Base-by-base conservation (phyloP, 2,329 filamentous ascomycete species). In the Sordariomycetes sp. region DNA sequence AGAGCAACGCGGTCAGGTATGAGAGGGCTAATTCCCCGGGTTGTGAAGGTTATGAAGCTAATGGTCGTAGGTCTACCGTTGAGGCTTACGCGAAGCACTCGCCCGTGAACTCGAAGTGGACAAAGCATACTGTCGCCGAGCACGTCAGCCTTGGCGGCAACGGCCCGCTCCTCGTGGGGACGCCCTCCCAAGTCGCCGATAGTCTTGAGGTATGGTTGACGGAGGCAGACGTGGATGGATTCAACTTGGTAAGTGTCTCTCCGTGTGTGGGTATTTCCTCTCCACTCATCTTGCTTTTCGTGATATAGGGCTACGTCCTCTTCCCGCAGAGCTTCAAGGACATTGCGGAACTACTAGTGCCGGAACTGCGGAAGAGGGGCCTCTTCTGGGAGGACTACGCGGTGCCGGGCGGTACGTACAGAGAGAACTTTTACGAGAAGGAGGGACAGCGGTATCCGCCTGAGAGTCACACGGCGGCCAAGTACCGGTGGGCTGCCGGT, bases 171-270 rank as follows among this genome's bases (percentile, higher is more conserved):
- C 69, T 84, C 2, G 82, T 89, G 0, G 87, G 87, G 0, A 88
- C 83, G 0, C 73, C 86, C 0, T 68, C 76, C 18, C 79, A 82
- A 62, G 85, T 89, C 1, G 87, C 84, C 0, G 86, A 90, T 65
- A 77, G 79, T 51, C 74, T 90, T 59, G 83, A 90, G 69, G 70
- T 74, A 0, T 90, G 87, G 86, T 74, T 89, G 0, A 65, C 73
- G 6, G 86, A 88, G 66, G 85, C 83, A 0, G 87, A 88, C 62
- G 79, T 90, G 1, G 87, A 90, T 65, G 87, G 87, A 0, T 90
- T 90, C 70, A 90, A 90, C 65, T 78, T 90, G 67, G 85, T 85
- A 67, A 25, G 37, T 55, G 72, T 80, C 69, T 48, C 2, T 12
- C 5, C n/a, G 22, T 6, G 2, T 8, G 14, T 6, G 22, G 48